phyloP scores from a whole-genome alignment of 495 filamentous ascomycete genomes.

The Durotheca rogersii region DNA sequence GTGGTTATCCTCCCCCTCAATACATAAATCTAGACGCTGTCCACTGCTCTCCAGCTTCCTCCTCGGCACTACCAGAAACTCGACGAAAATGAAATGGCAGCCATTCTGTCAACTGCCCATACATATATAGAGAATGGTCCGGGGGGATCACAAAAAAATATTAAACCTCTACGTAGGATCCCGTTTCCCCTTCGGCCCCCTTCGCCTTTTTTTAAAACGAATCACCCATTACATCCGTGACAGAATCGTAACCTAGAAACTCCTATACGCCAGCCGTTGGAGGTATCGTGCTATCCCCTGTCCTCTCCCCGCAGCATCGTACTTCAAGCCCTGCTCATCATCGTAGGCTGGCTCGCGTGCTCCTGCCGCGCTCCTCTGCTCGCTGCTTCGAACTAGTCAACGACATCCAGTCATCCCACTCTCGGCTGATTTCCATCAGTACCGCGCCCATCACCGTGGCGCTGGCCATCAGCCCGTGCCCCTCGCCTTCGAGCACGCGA shows the following conservation, averaged over 20 bases:
- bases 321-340: constrained; percentile 5
- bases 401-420: constrained; percentile 92
- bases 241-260: constrained; percentile 15
- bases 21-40: too few relatives aligned
- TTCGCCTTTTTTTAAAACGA: too few relatives aligned
- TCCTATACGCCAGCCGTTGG: constrained; percentile 9
- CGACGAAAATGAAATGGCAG: too few relatives aligned
- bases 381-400: constrained; percentile 41
- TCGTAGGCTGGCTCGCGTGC: constrained; percentile 24
- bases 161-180: constrained; percentile 4
- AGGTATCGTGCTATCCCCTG: neutral
- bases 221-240: constrained; percentile 22
- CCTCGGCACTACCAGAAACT: too few relatives aligned
- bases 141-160: constrained; percentile 9
- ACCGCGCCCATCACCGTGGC: constrained; percentile 90
- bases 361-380: constrained; percentile 34
- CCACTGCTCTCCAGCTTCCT: too few relatives aligned
- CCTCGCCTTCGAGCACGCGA: constrained; percentile 85
- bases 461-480: constrained; percentile 95
- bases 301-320: too few relatives aligned
- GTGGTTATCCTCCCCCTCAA: too few relatives aligned
- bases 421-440: constrained; percentile 85
- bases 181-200: too few relatives aligned
- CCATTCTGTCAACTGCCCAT: too few relatives aligned
- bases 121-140: too few relatives aligned